Conservation (phyloP, 352 stramenopile species). For the Phytopythium sindhum region DNA sequence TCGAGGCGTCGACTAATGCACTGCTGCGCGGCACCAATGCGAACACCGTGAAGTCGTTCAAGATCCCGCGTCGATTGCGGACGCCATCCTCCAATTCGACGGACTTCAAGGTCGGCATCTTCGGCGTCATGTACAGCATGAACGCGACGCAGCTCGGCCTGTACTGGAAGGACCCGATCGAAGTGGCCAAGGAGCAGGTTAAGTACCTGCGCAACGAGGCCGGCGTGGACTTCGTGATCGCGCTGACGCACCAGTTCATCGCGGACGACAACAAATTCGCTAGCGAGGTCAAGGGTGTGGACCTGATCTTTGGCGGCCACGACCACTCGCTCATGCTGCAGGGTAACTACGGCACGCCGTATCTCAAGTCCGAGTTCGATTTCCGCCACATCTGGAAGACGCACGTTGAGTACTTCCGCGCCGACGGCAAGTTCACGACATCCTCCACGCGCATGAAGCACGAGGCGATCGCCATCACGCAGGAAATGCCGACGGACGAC, state of each 20-base stretch:
- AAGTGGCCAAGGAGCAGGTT: constrained; percentile 49
- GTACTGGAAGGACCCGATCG: constrained; percentile 66
- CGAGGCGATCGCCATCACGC: constrained; percentile 44
- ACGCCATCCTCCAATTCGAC: constrained; percentile 1
- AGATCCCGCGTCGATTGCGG: neutral
- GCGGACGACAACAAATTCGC: constrained; percentile 71
- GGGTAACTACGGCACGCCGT: constrained; percentile 66
- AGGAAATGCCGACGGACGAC: constrained; percentile 55
- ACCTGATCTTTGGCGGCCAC: constrained; percentile 70
- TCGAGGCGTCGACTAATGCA: constrained; percentile 34
- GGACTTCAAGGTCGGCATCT: constrained; percentile 54
- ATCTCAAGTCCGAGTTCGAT: constrained; percentile 71
- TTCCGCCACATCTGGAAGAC: constrained; percentile 68
- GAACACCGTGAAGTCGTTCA: constrained; percentile 48
- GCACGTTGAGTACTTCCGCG: constrained; percentile 54
- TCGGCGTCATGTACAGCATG: constrained; percentile 82
- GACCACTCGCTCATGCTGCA: constrained; percentile 76
- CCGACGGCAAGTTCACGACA: constrained; percentile 10
- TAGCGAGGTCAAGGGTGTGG: constrained; percentile 54
- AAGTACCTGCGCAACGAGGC: constrained; percentile 21
- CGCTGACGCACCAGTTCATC: constrained; percentile 65
- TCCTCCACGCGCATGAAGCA: constrained; percentile 35
- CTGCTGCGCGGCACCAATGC: constrained; percentile 54
- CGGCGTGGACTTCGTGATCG: constrained; percentile 70
- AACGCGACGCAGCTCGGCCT: constrained; percentile 55